Evolutionary conservation across 345 rosid genomes (phyloP).

Genomic region (Brassica napus): DNA sequence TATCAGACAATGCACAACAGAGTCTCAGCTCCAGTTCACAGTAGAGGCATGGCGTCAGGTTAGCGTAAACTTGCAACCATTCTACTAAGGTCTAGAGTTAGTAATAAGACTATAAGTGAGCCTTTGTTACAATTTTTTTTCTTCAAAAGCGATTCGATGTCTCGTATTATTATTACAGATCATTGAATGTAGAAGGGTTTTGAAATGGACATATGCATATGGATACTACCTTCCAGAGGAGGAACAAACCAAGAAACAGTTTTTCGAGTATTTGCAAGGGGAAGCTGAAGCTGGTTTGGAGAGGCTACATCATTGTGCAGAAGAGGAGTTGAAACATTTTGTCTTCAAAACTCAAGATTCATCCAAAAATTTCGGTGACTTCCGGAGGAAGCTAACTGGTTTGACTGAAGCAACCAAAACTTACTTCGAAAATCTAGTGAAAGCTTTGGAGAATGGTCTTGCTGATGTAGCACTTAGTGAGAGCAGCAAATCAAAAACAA

Average conservation of each 20-base stretch:
- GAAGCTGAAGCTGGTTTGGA: not conserved
- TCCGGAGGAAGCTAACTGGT: not conserved
- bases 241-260: not conserved
- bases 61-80: not conserved
- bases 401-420: not conserved
- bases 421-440: not conserved
- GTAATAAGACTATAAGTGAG: not conserved
- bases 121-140: not conserved
- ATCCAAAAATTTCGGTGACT: not conserved
- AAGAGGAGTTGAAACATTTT: not conserved
- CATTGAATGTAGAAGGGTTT: not conserved
- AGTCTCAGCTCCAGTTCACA: not conserved
- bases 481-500: not conserved
- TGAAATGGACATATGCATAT: not conserved
- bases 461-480: not conserved
- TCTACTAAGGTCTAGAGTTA: not conserved
- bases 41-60: conserved; percentile 1
- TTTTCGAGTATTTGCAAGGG: not conserved
- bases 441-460: not conserved
- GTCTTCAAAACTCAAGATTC: not conserved
- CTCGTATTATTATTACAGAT: not conserved
- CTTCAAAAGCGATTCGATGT: not conserved
- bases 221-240: not conserved
- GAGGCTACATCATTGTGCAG: not conserved
- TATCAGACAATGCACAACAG: not conserved